Percentiles rank a stretch among this genome's conserved stretches.
These are phyloP conservation scores for Xylariaceae sp. DNA, from an alignment of 2,329 filamentous ascomycete genomes.

Conservation along the genomic window DNA sequence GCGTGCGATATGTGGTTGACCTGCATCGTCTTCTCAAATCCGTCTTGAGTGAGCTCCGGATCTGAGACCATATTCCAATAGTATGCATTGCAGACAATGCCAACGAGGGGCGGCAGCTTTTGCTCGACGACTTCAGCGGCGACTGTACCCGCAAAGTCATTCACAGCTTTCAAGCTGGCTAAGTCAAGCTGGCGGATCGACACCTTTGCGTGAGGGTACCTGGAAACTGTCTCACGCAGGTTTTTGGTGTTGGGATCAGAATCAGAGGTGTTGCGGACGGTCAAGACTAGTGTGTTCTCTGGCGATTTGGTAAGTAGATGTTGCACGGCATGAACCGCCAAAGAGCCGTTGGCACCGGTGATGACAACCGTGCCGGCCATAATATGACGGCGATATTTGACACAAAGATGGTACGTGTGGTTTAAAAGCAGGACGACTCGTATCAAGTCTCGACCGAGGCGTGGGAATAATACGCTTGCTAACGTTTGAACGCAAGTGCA, in stretches of 20 bases:
- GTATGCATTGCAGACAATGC: conserved; percentile 50
- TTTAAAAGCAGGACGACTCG: too few species aligned
- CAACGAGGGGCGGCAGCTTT: conserved; percentile 40
- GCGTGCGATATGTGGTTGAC: conserved; percentile 48
- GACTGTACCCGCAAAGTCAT: conserved; percentile 41
- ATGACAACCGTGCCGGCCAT: conserved; percentile 45
- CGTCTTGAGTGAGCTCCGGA: conserved; percentile 43
- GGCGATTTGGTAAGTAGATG: conserved; percentile 31
- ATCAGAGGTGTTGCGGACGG: conserved; percentile 42
- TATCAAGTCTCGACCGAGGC: too few species aligned
- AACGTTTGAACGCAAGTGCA: too few species aligned
- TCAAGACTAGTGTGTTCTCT: conserved; percentile 37
- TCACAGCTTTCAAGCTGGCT: conserved; percentile 41
- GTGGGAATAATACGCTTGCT: too few species aligned
- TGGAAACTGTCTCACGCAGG: conserved; percentile 33
- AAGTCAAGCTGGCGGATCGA: conserved; percentile 46
- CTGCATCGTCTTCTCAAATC: conserved; percentile 48
- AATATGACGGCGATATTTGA: background rate
- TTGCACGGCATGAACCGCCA: conserved; percentile 31
- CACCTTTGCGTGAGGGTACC: conserved; percentile 46
- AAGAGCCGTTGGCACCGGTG: conserved; percentile 48
- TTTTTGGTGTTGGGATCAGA: conserved; percentile 40
- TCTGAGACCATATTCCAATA: conserved; percentile 45
- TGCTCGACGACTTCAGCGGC: conserved; percentile 36
- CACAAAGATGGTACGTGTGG: background rate